Percentiles rank a stretch among this genome's conserved stretches.
Evolutionary conservation across 2,329 filamentous ascomycete genomes (phyloP).

Genomic region (Pseudogymnoascus sp.): DNA sequence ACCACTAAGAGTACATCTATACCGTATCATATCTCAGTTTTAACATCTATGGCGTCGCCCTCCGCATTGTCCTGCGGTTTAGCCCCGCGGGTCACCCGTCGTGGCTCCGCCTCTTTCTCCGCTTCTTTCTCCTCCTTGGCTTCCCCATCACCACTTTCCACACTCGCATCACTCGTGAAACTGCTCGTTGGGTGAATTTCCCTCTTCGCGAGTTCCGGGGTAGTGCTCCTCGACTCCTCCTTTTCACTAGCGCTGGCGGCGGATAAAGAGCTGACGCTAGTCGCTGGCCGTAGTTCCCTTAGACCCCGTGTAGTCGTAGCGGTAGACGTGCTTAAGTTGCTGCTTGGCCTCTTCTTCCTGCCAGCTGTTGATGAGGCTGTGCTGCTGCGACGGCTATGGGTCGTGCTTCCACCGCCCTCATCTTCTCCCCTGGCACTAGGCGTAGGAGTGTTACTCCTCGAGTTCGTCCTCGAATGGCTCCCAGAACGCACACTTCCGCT

Average conservation of each 20-base stretch:
- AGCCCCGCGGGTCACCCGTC: background rate
- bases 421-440: conserved; percentile 22
- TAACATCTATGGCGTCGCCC: background rate
- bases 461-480: conserved; percentile 30
- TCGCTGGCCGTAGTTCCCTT: background rate
- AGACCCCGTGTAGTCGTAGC: background rate
- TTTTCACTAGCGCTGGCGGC: conserved; percentile 2
- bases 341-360: conserved; percentile 9
- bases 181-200: background rate
- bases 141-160: background rate
- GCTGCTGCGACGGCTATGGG: conserved; percentile 1
- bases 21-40: conserved; percentile 6
- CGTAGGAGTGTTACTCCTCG: conserved; percentile 23
- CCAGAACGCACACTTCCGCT: conserved; percentile 28
- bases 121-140: background rate
- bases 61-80: background rate
- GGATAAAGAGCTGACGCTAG: background rate
- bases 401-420: conserved; percentile 13
- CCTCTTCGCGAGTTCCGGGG: background rate
- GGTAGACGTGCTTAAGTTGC: conserved; percentile 1
- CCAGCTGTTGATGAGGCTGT: background rate
- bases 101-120: background rate
- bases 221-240: background rate
- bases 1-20: conserved; percentile 8
- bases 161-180: background rate